Evolutionary conservation across 495 filamentous ascomycete species (phyloP), one percentile per base, ranked within the genome.

Genomic region (Parathielavia hyrcaniae): DNA sequence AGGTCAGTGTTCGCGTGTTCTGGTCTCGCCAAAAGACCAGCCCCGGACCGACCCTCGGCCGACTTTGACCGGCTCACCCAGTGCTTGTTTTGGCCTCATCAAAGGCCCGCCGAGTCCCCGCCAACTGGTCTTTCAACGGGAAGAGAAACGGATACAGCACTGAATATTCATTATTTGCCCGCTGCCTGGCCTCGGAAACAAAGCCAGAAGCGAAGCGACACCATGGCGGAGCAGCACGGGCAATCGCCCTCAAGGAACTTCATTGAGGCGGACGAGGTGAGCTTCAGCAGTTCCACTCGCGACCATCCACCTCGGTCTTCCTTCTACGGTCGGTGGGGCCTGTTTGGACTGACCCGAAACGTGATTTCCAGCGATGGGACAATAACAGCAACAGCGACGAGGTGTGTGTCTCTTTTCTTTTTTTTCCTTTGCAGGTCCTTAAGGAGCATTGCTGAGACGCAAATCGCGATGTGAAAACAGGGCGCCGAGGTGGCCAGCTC

Each of bases 401-500:
- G 54, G 54, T 56, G 54, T 20, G 54, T 56, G 26, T 34, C 26
- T 30, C 26, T 30, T 2, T 30, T 30, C 26, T 30, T 36, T 30
- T 12, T 2, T 19, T 7, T 0, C 1, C 10, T 0, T 11, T 36
- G 14, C n/a, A 10, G 9, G 16, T 3, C 6, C 26, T 30, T 9
- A 23, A 36, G 36, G 50, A 41, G n/a, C 26, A 54, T 30, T 30
- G 45, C 52, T 54, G 16, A 49, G 32, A 38, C 36, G 14, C 26
- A 30, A n/a, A 3, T 26, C 1, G 35, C 11, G n/a, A 10, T 4
- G 41, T n/a, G 14, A 1, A 22, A 12, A 22, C 38, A 57, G 55
- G 47, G 36, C 46, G 55, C 55, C 12, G 47, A 57, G 23, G 55
- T 50, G 46, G 46, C 23, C 23, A 61, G 52, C 46, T 53, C 51